Evolutionary conservation across 768 basidiomycete genomes (phyloP), one percentile per base, ranked within the genome.

Genomic region (Imleria badia): DNA sequence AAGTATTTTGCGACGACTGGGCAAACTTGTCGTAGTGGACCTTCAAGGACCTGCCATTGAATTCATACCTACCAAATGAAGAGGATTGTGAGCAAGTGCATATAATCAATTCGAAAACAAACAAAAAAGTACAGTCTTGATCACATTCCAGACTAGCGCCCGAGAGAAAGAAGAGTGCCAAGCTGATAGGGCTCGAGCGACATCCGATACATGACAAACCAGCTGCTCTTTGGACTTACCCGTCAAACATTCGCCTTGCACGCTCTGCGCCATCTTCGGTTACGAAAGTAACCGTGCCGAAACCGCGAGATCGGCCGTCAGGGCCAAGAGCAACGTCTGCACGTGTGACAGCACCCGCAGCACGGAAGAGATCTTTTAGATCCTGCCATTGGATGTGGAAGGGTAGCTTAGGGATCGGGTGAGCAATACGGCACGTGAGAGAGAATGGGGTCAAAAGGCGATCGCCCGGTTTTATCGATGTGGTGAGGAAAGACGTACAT

Each of bases 341-440:
- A 22, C 96, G 84, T 34, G 94, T 75, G 50, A 98, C 89, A 19
- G 89, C 85, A 17, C 96, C 95, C 2, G 91, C 93, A 58, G 90
- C 85, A 26, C 95, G 84, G 67, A 98, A 96, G 6, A 98, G 79
- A 72, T 98, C 95, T 72, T 98, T 98, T 41, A 99, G 80, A 67
- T 98, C 96, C 72, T 98, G 96, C 96, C 96, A 99, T 73, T 94
- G 93, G 61, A 87, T 89, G 63, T 94, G 93, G 72, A 94, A 94
- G 0, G 93, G 93, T 15, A 95, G 81, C 91, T 66, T 94, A 55
- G n/a, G 55, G 43, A 60, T 46, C 14, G 43, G 35, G 53, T 62
- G 52, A 65, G 62, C 45, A 56, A 60, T 52, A 50, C 49, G 29
- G 52, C 36, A 47, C 31, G 53, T 34, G 48, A 29, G 38, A 51